Percentiles rank a stretch among this genome's conserved stretches.
Evolutionary conservation across 2,329 filamentous ascomycete genomes (phyloP).

Genomic region (Ascochyta clinopodiicola): DNA sequence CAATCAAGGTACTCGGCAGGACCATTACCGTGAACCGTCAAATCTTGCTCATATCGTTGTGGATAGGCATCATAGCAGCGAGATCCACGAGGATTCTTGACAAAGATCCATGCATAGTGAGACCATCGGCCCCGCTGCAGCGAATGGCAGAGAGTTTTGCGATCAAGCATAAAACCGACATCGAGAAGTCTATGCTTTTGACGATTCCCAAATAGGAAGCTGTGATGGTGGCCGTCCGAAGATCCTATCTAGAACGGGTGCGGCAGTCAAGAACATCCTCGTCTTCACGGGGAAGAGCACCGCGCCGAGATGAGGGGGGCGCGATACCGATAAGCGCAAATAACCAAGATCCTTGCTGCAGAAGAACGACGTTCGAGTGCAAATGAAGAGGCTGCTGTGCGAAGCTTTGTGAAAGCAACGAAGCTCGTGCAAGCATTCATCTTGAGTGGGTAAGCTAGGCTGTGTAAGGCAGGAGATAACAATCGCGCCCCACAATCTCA

Average conservation of each 20-base stretch:
- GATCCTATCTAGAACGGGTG: conserved; percentile 2
- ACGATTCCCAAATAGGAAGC: conserved; percentile 18
- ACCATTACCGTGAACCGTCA: conserved; percentile 11
- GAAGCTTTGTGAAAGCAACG: conserved; percentile 8
- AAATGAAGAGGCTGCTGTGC: neutral
- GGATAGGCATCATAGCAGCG: conserved; percentile 28
- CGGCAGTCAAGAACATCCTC: neutral
- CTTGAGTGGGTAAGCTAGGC: neutral
- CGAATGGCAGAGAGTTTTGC: conserved; percentile 20
- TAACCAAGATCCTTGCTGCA: neutral
- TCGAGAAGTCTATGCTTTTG: conserved; percentile 15
- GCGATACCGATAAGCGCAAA: neutral
- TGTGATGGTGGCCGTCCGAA: conserved; percentile 11
- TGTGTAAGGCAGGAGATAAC: conserved; percentile 10
- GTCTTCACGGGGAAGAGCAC: neutral
- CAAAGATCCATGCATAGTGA: conserved; percentile 19
- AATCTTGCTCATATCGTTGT: conserved; percentile 10
- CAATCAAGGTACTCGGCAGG: conserved; percentile 5
- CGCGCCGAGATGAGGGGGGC: neutral
- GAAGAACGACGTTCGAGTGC: neutral
- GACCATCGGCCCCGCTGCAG: conserved; percentile 12
- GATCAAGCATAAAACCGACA: conserved; percentile 17
- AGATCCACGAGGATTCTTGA: conserved; percentile 7
- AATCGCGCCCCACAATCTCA: neutral
- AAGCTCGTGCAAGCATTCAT: conserved; percentile 20